phyloP scores from a whole-genome alignment of 1,139 yeast genomes.

The Pichia sp. region DNA sequence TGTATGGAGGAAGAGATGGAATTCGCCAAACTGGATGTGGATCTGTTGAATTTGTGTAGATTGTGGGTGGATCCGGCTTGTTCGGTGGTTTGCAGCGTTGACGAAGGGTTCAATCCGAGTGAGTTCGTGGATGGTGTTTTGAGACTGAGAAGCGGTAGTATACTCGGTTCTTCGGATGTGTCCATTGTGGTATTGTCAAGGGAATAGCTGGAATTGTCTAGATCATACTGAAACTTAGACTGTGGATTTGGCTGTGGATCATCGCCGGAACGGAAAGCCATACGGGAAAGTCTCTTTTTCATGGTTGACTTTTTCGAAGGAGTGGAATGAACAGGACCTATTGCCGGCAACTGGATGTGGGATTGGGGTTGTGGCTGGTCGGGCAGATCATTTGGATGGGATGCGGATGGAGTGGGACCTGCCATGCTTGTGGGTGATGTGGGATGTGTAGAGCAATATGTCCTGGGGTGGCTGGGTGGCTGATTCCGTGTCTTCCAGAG shows the following conservation, averaged over 20 bases:
- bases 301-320: constrained; percentile 8
- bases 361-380: background rate
- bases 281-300: constrained; percentile 11
- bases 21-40: constrained; percentile 6
- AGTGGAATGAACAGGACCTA: constrained; percentile 2
- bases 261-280: constrained; percentile 8
- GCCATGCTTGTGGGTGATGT: no score
- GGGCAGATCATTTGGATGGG: background rate
- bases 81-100: no score
- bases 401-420: no score
- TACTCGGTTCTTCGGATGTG: background rate
- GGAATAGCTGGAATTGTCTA: background rate
- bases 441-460: no score
- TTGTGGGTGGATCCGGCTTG: no score
- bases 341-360: background rate
- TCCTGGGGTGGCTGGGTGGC: no score
- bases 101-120: background rate
- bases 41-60: background rate
- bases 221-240: background rate
- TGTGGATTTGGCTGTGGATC: background rate
- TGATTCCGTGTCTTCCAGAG: no score
- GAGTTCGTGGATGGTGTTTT: background rate
- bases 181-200: background rate
- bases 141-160: background rate
- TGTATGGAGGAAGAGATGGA: background rate